Evolutionary conservation across 352 stramenopile genomes (phyloP), one percentile per base, ranked within the genome.

Genomic region (Saprolegnia parasitica): DNA sequence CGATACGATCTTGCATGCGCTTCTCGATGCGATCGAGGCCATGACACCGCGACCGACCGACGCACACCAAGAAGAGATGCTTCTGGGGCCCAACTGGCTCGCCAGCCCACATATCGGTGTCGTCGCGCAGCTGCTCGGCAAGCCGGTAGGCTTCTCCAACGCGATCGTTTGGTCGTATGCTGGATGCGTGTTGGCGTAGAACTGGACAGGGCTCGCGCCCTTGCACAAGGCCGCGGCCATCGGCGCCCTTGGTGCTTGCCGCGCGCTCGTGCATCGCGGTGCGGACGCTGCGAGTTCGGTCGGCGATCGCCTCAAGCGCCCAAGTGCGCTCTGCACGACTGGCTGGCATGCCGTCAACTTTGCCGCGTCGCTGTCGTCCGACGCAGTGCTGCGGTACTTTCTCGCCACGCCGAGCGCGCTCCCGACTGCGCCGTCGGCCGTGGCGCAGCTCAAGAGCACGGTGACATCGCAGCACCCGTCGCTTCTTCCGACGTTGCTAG

Each of bases 341-440:
- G 80, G 75, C 24, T 83, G 77, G 77, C 84, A 78, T 56, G 57
- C 77, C 11, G 72, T 86, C 39, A 86, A 86, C 56, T 86, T 86
- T 68, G 29, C 29, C 29, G 29, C 29, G 29, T 5, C 29, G 29
- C 29, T 35, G 29, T 5, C 29, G 29, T 35, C 29, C 29, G 29
- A 35, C 29, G 29, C 29, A 2, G 29, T 35, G 29, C 29, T 86
- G 5, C 67, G 77, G 23, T 77, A 72, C 55, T 39, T 86, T 15
- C 52, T 86, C 5, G 70, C 73, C 26, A 56, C 78, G 24, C n/a
- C 74, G 5, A 70, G 81, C 35, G 73, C 75, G 8, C 56, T 86
- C 18, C 77, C 79, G 1, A 76, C 76, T 50, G 72, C 81, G 23
- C 65, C 78, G 39, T 71, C 74, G 4, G 79, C 77, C 10, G 49